Base-by-base conservation (phyloP, 768 basidiomycete genomes). In the Mrakia hoshinonis region DNA sequence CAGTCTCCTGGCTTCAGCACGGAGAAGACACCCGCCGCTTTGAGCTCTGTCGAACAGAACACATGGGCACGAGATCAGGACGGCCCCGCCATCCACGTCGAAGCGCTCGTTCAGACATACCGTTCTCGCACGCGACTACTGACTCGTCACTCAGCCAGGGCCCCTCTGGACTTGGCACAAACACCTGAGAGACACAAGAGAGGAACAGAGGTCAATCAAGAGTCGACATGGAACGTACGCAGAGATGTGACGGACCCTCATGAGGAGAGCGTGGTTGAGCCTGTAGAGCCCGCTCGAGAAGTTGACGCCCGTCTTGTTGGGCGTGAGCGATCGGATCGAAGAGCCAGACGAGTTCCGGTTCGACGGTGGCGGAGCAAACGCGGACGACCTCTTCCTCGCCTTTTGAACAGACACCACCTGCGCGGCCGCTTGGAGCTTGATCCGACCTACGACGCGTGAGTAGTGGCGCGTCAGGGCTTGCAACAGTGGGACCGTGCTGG, bases 141-240 rank as follows among this genome's bases (percentile, higher is more conserved):
- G 89, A 88, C 74, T 85, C 83, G 78, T 92, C 91, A 12, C 87
- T 88, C 58, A 93, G 81, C 91, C 91, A 93, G 74, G 89, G 87
- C 9, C 90, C 90, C 67, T 91, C 90, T 0, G 89, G 89, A 11
- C 88, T 90, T 24, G 90, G 91, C 4, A 93, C 89, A 75, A 91
- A 92, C 46, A 34, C 54, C 12, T 26, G 54, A 47, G 46, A n/a
- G n/a, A n/a, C n/a, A n/a, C n/a, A n/a, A n/a, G n/a, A n/a, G n/a
- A n/a, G n/a, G n/a, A n/a, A n/a, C n/a, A n/a, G n/a, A n/a, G 46
- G 46, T 47, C 46, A 47, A 47, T 20, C 10, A 20, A 9, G 46
- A 47, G 46, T 47, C 46, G 46, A 47, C 10, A 47, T 10, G 46
- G 46, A 10, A 9, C 10, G 46, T 47, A 9, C 46, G 20, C 46